These are phyloP conservation scores for Kondoa malvinella DNA, from an alignment of 768 basidiomycete species.

Conservation along the genomic window DNA sequence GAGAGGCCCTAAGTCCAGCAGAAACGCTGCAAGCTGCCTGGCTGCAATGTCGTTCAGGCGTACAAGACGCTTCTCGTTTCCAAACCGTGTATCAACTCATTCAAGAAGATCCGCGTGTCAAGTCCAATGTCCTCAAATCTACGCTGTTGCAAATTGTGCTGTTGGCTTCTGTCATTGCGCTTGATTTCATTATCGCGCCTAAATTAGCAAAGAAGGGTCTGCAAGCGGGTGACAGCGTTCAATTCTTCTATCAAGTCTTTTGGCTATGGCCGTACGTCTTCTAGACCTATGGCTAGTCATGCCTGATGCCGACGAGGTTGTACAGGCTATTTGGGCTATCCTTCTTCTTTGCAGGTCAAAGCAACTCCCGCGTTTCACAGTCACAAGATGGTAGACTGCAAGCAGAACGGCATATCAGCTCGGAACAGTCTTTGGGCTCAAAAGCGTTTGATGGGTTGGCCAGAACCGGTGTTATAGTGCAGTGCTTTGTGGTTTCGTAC, in stretches of 20 bases:
- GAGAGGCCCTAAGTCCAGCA: not conserved
- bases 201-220: slow-evolving; percentile 1
- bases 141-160: slow-evolving; percentile 1
- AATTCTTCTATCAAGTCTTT: not conserved
- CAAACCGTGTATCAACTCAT: not conserved
- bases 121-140: not conserved
- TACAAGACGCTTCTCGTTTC: not conserved
- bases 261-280: not conserved
- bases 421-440: not conserved
- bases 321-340: not conserved
- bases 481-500: slow-evolving; percentile 52
- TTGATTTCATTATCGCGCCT: slow-evolving; percentile 1
- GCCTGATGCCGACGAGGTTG: not conserved
- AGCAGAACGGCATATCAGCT: not conserved
- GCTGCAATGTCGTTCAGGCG: not conserved
- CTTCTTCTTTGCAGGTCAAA: not conserved
- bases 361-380: not conserved
- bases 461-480: slow-evolving; percentile 59
- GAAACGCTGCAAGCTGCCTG: not conserved
- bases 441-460: not conserved
- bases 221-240: not conserved
- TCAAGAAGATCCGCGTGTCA: not conserved
- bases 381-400: not conserved
- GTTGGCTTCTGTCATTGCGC: not conserved
- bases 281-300: not conserved